A percentile compares a stretch with the other conserved stretches of the same genome.
phyloP scores from a whole-genome alignment of 2,329 filamentous ascomycete genomes.

The Calonectria fujianensis region DNA sequence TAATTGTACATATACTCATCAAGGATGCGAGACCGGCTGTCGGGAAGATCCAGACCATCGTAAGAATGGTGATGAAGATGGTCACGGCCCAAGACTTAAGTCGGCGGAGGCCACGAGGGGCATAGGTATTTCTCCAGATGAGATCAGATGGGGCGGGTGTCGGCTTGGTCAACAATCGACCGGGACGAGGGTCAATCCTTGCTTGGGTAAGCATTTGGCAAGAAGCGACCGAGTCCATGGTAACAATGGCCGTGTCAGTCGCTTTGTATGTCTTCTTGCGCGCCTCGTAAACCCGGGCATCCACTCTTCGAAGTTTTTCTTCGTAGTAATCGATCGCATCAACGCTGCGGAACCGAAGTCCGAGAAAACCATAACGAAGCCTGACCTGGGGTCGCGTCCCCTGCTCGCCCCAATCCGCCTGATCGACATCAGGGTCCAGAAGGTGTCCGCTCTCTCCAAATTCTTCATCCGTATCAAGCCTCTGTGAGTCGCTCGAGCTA shows the following conservation, averaged over 20 bases:
- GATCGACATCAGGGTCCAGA: constrained; percentile 67
- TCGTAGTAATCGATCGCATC: constrained; percentile 98
- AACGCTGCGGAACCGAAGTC: constrained; percentile 81
- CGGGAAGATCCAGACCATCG: constrained; percentile 90
- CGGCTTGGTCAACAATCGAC: constrained; percentile 87
- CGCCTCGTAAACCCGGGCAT: constrained; percentile 82
- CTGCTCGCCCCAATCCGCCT: constrained; percentile 62
- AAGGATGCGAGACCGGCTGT: constrained; percentile 87
- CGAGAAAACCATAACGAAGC: constrained; percentile 86
- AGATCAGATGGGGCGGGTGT: constrained; percentile 93
- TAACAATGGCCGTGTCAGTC: constrained; percentile 93
- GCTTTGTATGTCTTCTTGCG: constrained; percentile 85
- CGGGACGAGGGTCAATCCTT: constrained; percentile 91
- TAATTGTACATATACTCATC: constrained; percentile 87
- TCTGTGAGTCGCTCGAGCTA: constrained; percentile 52
- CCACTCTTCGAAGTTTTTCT: constrained; percentile 85
- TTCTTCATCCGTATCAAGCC: constrained; percentile 62
- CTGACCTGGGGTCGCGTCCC: constrained; percentile 78
- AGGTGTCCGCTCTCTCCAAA: constrained; percentile 76
- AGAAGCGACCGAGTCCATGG: constrained; percentile 95
- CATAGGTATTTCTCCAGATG: constrained; percentile 96
- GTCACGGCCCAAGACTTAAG: constrained; percentile 90
- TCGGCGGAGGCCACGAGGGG: constrained; percentile 83
- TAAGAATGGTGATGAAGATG: constrained; percentile 86
- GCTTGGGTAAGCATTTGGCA: constrained; percentile 98